phyloP scores from a whole-genome alignment of 441 rosid genomes.

The Erysimum cheiri region DNA sequence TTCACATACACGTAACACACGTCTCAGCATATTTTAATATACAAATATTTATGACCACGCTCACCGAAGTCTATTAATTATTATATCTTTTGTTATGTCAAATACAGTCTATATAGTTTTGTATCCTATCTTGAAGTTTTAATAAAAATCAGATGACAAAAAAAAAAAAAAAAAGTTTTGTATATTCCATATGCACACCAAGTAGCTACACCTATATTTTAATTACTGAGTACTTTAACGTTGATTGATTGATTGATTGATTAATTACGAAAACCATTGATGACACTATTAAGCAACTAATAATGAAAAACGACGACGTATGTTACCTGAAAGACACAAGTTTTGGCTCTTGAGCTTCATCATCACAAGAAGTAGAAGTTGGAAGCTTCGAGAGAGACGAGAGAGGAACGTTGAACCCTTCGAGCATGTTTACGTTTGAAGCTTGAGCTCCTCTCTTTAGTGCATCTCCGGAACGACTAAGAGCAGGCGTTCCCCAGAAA shows the following conservation, averaged over 20 bases:
- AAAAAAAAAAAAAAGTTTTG: too few species aligned
- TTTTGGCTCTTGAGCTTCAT: constrained; percentile 30
- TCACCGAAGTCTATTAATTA: neutral
- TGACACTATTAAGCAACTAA: neutral
- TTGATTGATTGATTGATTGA: neutral
- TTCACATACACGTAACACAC: neutral
- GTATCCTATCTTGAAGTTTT: too few species aligned
- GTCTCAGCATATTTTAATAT: neutral
- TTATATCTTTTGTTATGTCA: neutral
- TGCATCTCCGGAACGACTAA: constrained; percentile 59
- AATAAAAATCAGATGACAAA: too few species aligned
- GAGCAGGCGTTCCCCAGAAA: constrained; percentile 77
- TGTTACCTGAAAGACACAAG: constrained; percentile 66
- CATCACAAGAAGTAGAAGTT: constrained; percentile 12
- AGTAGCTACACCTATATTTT: constrained; percentile 2
- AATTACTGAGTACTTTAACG: constrained; percentile 6
- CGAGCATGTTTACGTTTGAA: constrained; percentile 55
- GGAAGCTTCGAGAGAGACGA: constrained; percentile 50
- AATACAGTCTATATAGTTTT: neutral
- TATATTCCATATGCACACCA: neutral
- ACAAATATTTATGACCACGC: constrained; percentile 2
- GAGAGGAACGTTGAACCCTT: constrained; percentile 67
- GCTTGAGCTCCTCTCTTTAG: constrained; percentile 42
- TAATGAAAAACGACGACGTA: constrained; percentile 40
- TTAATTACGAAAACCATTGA: neutral